Conservation (phyloP, 2,329 filamentous ascomycete species). For the Chlorencoelia australis region DNA sequence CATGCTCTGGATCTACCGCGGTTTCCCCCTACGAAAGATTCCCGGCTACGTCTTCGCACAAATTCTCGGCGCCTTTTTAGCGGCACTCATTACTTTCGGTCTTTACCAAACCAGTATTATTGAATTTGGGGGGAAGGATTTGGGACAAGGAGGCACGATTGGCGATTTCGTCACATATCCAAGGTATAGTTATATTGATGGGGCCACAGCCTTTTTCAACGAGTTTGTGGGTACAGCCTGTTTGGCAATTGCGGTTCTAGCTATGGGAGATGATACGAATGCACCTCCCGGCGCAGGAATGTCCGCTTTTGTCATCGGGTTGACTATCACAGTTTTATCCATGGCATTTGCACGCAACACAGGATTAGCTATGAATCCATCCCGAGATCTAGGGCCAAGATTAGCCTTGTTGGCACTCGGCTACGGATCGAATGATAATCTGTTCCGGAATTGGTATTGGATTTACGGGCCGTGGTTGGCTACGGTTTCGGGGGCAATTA, state of each 20-base stretch:
- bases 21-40: constrained; percentile 42
- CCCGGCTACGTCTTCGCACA: constrained; percentile 41
- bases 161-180: constrained; percentile 36
- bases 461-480: constrained; percentile 35
- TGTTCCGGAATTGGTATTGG: constrained; percentile 33
- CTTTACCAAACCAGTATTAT: constrained; percentile 31
- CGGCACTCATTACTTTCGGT: constrained; percentile 36
- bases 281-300: constrained; percentile 39
- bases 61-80: constrained; percentile 41
- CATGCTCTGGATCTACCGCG: constrained; percentile 38
- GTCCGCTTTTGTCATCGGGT: constrained; percentile 39
- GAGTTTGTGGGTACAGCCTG: constrained; percentile 36
- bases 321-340: constrained; percentile 30
- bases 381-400: constrained; percentile 39
- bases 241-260: constrained; percentile 33
- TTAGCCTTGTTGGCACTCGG: constrained; percentile 36
- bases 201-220: constrained; percentile 35
- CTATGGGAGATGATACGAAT: constrained; percentile 36
- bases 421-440: constrained; percentile 31
- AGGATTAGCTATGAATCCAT: constrained; percentile 38
- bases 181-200: constrained; percentile 30
- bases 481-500: constrained; percentile 30
- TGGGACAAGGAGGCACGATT: constrained; percentile 25
- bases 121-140: constrained; percentile 14
- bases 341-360: constrained; percentile 38